Evolutionary conservation across 192 early-diverging fungal genomes (phyloP).

Genomic region (Coemansia sp.): DNA sequence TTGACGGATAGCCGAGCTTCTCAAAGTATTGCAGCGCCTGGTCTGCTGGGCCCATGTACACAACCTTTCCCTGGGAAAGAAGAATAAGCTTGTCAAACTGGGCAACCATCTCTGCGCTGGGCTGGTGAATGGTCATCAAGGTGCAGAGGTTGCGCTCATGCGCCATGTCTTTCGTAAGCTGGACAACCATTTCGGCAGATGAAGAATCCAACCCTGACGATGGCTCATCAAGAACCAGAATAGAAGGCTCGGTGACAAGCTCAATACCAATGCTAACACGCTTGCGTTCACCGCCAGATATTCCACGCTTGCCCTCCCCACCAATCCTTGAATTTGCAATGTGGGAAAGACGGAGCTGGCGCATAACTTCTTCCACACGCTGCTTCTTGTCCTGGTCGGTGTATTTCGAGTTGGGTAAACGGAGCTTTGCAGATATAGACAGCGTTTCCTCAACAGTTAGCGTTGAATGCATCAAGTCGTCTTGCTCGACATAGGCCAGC

Average conservation of each 20-base stretch:
- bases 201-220: slow-evolving; percentile 52
- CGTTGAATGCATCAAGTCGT: slow-evolving; percentile 51
- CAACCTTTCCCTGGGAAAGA: slow-evolving; percentile 59
- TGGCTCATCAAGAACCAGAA: no score
- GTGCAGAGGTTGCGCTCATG: slow-evolving; percentile 62
- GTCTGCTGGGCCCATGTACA: slow-evolving; percentile 57
- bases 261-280: slow-evolving; percentile 30
- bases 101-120: slow-evolving; percentile 74
- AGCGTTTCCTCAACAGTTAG: slow-evolving; percentile 75
- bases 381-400: slow-evolving; percentile 45
- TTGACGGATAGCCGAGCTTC: slow-evolving; percentile 54
- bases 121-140: slow-evolving; percentile 46
- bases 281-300: slow-evolving; percentile 52
- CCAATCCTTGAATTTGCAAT: slow-evolving; percentile 57
- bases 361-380: slow-evolving; percentile 64
- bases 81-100: slow-evolving; percentile 76
- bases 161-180: slow-evolving; percentile 58
- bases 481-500: slow-evolving; percentile 39
- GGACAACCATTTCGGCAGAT: slow-evolving; percentile 36
- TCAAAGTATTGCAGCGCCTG: slow-evolving; percentile 12
- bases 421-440: slow-evolving; percentile 52
- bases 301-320: slow-evolving; percentile 36
- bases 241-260: slow-evolving; percentile 54
- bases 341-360: slow-evolving; percentile 61
- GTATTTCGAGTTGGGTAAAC: slow-evolving; percentile 35